Conservation (phyloP, 2,329 filamentous ascomycete species). For the Scortechinia acanthostroma region DNA sequence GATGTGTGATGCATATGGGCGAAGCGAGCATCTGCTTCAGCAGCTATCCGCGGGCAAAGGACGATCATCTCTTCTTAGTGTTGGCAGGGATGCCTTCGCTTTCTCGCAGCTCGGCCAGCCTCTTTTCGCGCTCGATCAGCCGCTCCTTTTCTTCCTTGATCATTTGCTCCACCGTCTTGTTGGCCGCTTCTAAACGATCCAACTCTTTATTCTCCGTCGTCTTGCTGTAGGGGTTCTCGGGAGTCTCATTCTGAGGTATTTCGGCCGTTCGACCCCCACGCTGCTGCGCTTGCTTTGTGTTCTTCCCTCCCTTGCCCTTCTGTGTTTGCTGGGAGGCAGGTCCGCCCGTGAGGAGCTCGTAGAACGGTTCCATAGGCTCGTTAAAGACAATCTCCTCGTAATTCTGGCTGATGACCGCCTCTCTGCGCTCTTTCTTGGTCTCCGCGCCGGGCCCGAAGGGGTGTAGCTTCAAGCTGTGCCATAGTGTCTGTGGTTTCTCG, state of each 20-base stretch:
- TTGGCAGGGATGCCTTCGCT: background rate
- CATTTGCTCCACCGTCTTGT: constrained; percentile 13
- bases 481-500: constrained; percentile 61
- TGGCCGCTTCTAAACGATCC: constrained; percentile 12
- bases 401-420: constrained; percentile 43
- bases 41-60: too few species aligned
- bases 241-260: background rate
- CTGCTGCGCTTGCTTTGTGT: constrained; percentile 7
- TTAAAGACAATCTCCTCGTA: constrained; percentile 65
- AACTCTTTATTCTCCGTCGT: constrained; percentile 14
- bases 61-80: background rate
- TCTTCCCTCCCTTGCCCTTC: constrained; percentile 7
- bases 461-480: constrained; percentile 58
- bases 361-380: constrained; percentile 60
- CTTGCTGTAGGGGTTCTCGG: constrained; percentile 8
- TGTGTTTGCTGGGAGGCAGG: constrained; percentile 8
- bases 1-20: too few species aligned
- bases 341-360: constrained; percentile 47
- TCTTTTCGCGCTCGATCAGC: constrained; percentile 13
- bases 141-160: constrained; percentile 12
- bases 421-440: constrained; percentile 36
- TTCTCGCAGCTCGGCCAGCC: constrained; percentile 11
- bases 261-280: background rate
- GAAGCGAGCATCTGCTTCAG: too few species aligned
- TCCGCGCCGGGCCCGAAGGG: constrained; percentile 52